These are phyloP conservation scores for Emergomyces africanus DNA, from an alignment of 2,329 filamentous ascomycete genomes.

Conservation along the genomic window DNA sequence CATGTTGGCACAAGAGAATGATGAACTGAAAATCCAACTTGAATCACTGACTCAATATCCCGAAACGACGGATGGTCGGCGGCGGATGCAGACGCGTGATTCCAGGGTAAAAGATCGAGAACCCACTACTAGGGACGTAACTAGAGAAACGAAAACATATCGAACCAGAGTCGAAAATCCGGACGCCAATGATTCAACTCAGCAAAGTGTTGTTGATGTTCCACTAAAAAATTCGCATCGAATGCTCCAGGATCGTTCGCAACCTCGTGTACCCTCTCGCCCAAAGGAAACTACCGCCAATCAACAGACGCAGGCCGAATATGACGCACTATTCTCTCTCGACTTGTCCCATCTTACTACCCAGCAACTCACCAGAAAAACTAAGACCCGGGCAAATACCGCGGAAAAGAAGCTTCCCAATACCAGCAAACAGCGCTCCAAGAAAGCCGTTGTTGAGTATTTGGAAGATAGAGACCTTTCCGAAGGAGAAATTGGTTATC, in stretches of 20 bases:
- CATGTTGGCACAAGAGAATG: slow-evolving; percentile 24
- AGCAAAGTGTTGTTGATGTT: background rate
- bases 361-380: background rate
- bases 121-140: background rate
- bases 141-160: background rate
- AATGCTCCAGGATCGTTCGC: background rate
- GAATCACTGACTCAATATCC: slow-evolving; percentile 13
- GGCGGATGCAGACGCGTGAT: background rate
- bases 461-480: slow-evolving; percentile 14
- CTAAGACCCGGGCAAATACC: background rate
- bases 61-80: background rate
- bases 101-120: background rate
- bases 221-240: background rate
- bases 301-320: slow-evolving; percentile 6
- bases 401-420: slow-evolving; percentile 22
- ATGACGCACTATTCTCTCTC: slow-evolving; percentile 11
- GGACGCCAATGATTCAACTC: background rate
- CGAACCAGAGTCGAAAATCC: background rate
- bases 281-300: background rate
- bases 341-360: slow-evolving; percentile 1
- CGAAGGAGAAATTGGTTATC: slow-evolving; percentile 16
- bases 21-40: slow-evolving; percentile 26
- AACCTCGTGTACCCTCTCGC: background rate
- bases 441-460: slow-evolving; percentile 26
- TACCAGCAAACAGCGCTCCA: slow-evolving; percentile 28